A percentile compares a stretch with the other conserved stretches of the same genome.
phyloP scores from a whole-genome alignment of 2,329 filamentous ascomycete genomes.

The Fusarium chlamydosporum region DNA sequence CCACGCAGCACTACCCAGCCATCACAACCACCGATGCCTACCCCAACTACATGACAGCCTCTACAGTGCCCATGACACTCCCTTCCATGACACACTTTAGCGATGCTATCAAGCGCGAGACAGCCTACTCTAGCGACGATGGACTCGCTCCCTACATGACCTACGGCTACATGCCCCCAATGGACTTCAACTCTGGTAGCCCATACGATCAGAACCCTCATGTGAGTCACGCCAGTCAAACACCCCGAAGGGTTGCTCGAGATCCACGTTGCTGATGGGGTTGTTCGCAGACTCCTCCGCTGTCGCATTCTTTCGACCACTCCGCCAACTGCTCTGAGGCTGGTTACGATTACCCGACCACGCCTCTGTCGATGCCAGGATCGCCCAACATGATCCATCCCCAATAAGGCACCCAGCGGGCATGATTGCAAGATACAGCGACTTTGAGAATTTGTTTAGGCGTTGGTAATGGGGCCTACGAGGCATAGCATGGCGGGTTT shows the following conservation, averaged over 20 bases:
- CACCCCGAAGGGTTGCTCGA: constrained; percentile 56
- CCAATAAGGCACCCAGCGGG: constrained; percentile 31
- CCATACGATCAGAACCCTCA: constrained; percentile 79
- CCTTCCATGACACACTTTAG: constrained; percentile 75
- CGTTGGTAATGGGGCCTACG: constrained; percentile 43
- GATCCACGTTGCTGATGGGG: constrained; percentile 65
- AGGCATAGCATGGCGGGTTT: constrained; percentile 47
- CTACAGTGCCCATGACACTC: constrained; percentile 70
- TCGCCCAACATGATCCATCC: constrained; percentile 69
- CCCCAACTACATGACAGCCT: constrained; percentile 67
- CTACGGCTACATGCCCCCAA: constrained; percentile 74
- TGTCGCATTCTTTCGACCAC: constrained; percentile 80
- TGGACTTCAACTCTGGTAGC: constrained; percentile 73
- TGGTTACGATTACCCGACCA: constrained; percentile 76
- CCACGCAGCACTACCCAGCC: constrained; percentile 66
- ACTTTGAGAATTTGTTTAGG: constrained; percentile 44
- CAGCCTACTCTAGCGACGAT: constrained; percentile 66
- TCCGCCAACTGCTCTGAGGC: constrained; percentile 74
- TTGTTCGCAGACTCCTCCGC: constrained; percentile 77
- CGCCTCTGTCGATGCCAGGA: constrained; percentile 79
- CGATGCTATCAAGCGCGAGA: constrained; percentile 77
- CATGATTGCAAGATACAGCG: constrained; percentile 16
- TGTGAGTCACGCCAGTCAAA: constrained; percentile 73
- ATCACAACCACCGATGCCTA: constrained; percentile 68
- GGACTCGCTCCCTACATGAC: constrained; percentile 76